Conservation (phyloP, 2,329 filamentous ascomycete genomes). For the Aspergillus puulaauensis region DNA sequence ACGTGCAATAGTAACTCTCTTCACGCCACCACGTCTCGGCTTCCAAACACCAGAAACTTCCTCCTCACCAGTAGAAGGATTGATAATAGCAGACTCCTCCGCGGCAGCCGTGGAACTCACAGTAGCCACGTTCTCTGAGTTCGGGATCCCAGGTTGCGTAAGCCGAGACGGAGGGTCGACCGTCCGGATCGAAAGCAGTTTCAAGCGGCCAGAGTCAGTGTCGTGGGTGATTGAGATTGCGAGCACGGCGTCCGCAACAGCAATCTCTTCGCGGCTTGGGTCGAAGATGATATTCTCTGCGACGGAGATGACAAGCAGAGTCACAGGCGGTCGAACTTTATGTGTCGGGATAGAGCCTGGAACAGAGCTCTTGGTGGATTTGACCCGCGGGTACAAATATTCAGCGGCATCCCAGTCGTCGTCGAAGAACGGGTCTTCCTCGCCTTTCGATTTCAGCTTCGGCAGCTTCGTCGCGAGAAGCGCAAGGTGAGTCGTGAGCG, state of each 20-base stretch:
- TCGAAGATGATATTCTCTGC: slow-evolving; percentile 92
- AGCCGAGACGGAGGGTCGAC: slow-evolving; percentile 73
- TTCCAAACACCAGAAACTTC: slow-evolving; percentile 75
- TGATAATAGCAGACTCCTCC: slow-evolving; percentile 44
- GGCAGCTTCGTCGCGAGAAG: slow-evolving; percentile 85
- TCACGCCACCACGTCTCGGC: slow-evolving; percentile 79
- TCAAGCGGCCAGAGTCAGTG: slow-evolving; percentile 47
- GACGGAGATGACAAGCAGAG: slow-evolving; percentile 83
- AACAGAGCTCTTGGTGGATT: slow-evolving; percentile 17
- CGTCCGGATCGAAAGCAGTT: slow-evolving; percentile 67
- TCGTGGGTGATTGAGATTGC: slow-evolving; percentile 71
- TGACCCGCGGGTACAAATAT: slow-evolving; percentile 66
- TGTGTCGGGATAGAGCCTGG: slow-evolving; percentile 23
- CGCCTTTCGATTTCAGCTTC: slow-evolving; percentile 78
- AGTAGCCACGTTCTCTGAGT: slow-evolving; percentile 60
- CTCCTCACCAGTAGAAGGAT: slow-evolving; percentile 55
- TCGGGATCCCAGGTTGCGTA: slow-evolving; percentile 69
- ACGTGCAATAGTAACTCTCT: slow-evolving; percentile 67
- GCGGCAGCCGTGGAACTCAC: slow-evolving; percentile 38
- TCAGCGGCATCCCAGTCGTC: slow-evolving; percentile 91
- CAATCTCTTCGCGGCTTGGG: slow-evolving; percentile 84
- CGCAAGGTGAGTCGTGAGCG: slow-evolving; percentile 88
- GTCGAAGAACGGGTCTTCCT: slow-evolving; percentile 96
- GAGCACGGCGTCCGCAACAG: slow-evolving; percentile 84
- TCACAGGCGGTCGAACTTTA: slow-evolving; percentile 71